Evolutionary conservation across 139 green algal species (phyloP), one percentile per base, ranked within the genome.

Genomic region (Marvania coccoides): DNA sequence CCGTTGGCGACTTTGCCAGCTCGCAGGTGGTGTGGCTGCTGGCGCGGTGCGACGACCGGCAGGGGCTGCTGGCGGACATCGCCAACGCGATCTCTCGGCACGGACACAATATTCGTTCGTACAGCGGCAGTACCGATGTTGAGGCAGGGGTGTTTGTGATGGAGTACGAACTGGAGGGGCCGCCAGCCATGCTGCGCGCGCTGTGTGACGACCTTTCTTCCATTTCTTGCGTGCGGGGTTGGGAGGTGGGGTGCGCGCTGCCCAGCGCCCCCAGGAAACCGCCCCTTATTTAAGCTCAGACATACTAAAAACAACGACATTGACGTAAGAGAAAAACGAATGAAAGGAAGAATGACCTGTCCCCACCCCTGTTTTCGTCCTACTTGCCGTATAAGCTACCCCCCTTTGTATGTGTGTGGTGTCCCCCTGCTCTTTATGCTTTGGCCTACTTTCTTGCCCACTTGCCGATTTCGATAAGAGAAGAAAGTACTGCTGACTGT

Each of bases 61-160:
- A 66, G 3, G 82, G 82, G 23, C 63, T 85, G 48, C 72, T 89
- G 38, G 77, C 77, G 2, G 72, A 82, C 10, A 71, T 89, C 54
- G 61, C 77, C 10, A 57, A 61, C 53, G 61, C 70, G 54, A 87
- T 89, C 54, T 58, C 63, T 3, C 47, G 58, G 10, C 51, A 73
- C 67, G 63, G 73, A 12, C 63, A 82, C 62, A 82, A 85, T 53
- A 84, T 89, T 63, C 38, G 61, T 47, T 47, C 62, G 10, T 72
- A 77, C 63, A 72, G 63, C 39, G 70, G 70, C 61, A 66, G 34
- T 26, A 28, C 38, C 5, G 63, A 72, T 10, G n/a, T 13, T 1
- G 63, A 63, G 15, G 38, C 70, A 14, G 51, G 34, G 9, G 42
- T 68, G 54, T 77, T 77, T 68, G 54, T 67, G 12, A 77, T 77